Evolutionary conservation across 1,284 basidiomycete species (phyloP).

Genomic region (Ceratobasidium theobromae): DNA sequence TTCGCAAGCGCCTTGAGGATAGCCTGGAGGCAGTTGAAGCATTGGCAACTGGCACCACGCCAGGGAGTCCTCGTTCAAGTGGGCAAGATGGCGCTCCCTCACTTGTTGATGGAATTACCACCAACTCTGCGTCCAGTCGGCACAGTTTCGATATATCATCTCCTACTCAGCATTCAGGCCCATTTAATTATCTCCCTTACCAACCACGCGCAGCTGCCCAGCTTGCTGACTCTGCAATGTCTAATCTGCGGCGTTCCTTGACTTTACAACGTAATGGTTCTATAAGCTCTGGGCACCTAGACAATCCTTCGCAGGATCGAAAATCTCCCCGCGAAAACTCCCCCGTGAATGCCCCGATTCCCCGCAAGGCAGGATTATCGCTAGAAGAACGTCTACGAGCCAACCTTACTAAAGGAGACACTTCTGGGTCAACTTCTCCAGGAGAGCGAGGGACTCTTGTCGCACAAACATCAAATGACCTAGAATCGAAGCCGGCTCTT

Average conservation of each 20-base stretch:
- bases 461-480: neutral
- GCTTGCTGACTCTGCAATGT: slow-evolving; percentile 60
- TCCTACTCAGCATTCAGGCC: slow-evolving; percentile 19
- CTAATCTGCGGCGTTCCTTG: slow-evolving; percentile 62
- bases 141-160: slow-evolving; percentile 12
- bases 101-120: neutral
- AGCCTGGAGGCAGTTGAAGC: slow-evolving; percentile 37
- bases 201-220: slow-evolving; percentile 46
- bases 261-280: slow-evolving; percentile 54
- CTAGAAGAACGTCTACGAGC: slow-evolving; percentile 70
- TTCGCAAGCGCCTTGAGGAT: slow-evolving; percentile 37
- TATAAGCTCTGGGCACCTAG: slow-evolving; percentile 39
- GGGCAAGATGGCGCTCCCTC: slow-evolving; percentile 15
- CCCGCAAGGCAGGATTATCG: slow-evolving; percentile 37
- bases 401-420: slow-evolving; percentile 59
- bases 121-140: slow-evolving; percentile 14
- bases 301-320: too few species aligned
- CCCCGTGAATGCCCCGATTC: slow-evolving; percentile 40
- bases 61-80: slow-evolving; percentile 14
- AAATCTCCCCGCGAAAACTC: slow-evolving; percentile 38
- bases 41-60: slow-evolving; percentile 28
- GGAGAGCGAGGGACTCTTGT: slow-evolving; percentile 23
- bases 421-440: slow-evolving; percentile 51
- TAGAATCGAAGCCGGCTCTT: neutral
- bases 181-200: slow-evolving; percentile 16